These are phyloP conservation scores for Kwoniella dendrophila DNA, from an alignment of 768 basidiomycete genomes.

Conservation along the genomic window DNA sequence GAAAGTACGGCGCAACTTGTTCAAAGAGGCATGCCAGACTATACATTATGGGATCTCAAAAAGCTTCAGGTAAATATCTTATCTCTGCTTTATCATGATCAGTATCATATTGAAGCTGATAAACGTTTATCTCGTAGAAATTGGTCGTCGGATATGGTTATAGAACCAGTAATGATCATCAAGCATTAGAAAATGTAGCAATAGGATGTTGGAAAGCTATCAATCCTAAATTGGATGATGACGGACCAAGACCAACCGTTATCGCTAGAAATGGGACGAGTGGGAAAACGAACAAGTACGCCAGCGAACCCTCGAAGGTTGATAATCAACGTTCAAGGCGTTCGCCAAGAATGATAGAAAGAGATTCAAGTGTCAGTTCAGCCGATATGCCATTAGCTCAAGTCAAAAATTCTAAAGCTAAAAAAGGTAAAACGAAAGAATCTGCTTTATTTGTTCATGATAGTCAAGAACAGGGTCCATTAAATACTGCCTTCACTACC, in stretches of 20 bases:
- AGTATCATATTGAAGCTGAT: conserved; percentile 8
- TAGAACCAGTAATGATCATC: conserved; percentile 2
- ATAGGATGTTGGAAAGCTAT: conserved; percentile 42
- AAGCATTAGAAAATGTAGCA: conserved; percentile 28
- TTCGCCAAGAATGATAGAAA: background rate
- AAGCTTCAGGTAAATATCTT: conserved; percentile 36
- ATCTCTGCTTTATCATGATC: background rate
- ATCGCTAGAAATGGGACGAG: too few species aligned
- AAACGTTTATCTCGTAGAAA: conserved; percentile 12
- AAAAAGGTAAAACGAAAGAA: conserved; percentile 1
- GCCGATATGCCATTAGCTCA: conserved; percentile 39
- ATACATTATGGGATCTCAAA: conserved; percentile 32
- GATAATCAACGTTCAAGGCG: too few species aligned
- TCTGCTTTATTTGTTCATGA: background rate
- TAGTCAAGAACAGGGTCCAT: conserved; percentile 11
- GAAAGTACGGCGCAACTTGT: conserved; percentile 23
- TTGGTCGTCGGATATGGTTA: conserved; percentile 31
- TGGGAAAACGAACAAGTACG: background rate
- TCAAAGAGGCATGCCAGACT: conserved; percentile 45
- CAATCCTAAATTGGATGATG: too few species aligned
- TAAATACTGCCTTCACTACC: too few species aligned
- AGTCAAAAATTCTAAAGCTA: conserved; percentile 1
- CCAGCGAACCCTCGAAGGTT: background rate
- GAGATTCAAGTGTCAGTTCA: conserved; percentile 27
- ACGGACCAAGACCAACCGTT: too few species aligned